phyloP scores from a whole-genome alignment of 2,329 filamentous ascomycete genomes.

The Ascochyta koolunga region DNA sequence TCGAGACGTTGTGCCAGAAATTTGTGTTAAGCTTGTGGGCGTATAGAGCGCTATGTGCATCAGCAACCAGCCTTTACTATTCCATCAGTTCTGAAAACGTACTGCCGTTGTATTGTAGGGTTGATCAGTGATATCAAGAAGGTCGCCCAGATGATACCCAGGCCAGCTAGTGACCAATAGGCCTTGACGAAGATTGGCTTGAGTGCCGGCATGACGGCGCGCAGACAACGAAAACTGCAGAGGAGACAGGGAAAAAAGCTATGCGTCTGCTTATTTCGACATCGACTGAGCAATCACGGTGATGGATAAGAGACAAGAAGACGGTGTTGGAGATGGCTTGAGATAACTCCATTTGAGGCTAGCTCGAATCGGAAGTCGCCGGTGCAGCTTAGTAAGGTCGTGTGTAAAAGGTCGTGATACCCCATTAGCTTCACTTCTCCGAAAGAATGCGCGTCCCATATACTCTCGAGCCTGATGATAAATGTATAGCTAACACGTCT shows the following conservation, averaged over 20 bases:
- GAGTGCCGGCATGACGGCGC: slow-evolving; percentile 32
- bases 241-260: not conserved
- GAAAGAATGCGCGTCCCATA: not conserved
- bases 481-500: not conserved
- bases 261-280: not conserved
- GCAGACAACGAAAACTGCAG: not conserved
- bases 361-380: slow-evolving; percentile 17
- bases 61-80: not conserved
- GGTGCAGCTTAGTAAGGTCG: not conserved
- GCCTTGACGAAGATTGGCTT: slow-evolving; percentile 42
- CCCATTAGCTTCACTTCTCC: not conserved
- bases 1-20: slow-evolving; percentile 73
- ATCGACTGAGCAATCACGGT: not conserved
- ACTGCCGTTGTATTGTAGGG: slow-evolving; percentile 81
- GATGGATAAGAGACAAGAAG: slow-evolving; percentile 10
- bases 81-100: slow-evolving; percentile 43
- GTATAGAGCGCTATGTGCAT: slow-evolving; percentile 72
- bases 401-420: not conserved
- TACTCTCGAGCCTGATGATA: not conserved
- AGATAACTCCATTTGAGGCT: slow-evolving; percentile 14
- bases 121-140: slow-evolving; percentile 71
- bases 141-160: slow-evolving; percentile 68
- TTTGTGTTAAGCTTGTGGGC: slow-evolving; percentile 78
- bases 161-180: slow-evolving; percentile 52
- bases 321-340: slow-evolving; percentile 6